phyloP scores from a whole-genome alignment of 768 basidiomycete genomes.

The Pisolithus orientalis region DNA sequence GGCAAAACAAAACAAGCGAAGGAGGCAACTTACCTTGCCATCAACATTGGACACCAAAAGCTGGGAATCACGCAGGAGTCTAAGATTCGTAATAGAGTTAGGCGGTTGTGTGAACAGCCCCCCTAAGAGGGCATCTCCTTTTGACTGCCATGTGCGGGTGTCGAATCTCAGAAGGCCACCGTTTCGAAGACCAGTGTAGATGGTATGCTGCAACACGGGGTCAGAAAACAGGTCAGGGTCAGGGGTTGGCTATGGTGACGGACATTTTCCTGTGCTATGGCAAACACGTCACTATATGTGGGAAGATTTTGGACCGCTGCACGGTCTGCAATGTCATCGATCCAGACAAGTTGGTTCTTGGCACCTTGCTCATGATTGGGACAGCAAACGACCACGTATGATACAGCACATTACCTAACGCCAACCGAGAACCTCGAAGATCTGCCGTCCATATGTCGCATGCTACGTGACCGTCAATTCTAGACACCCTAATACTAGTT shows the following conservation, averaged over 20 bases:
- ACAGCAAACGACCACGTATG: background rate
- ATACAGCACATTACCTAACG: constrained; percentile 38
- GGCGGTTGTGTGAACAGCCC: constrained; percentile 26
- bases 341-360: constrained; percentile 42
- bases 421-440: constrained; percentile 41
- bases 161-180: constrained; percentile 57
- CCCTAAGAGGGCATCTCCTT: constrained; percentile 36
- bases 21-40: constrained; percentile 43
- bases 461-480: constrained; percentile 33
- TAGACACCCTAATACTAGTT: constrained; percentile 10
- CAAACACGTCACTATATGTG: constrained; percentile 59
- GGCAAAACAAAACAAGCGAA: background rate
- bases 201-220: constrained; percentile 32
- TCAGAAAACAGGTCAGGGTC: background rate
- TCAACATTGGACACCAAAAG: constrained; percentile 54
- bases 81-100: constrained; percentile 53
- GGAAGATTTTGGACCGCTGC: constrained; percentile 33
- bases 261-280: constrained; percentile 50
- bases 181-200: constrained; percentile 57
- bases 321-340: constrained; percentile 43
- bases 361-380: constrained; percentile 37
- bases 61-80: constrained; percentile 42
- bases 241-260: constrained; percentile 2
- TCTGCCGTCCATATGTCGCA: constrained; percentile 56
- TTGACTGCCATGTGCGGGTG: constrained; percentile 35